Percentiles rank a stretch among this genome's conserved stretches.
These are phyloP conservation scores for Penicillium griseofulvum DNA, from an alignment of 2,329 filamentous ascomycete genomes.

Conservation along the genomic window DNA sequence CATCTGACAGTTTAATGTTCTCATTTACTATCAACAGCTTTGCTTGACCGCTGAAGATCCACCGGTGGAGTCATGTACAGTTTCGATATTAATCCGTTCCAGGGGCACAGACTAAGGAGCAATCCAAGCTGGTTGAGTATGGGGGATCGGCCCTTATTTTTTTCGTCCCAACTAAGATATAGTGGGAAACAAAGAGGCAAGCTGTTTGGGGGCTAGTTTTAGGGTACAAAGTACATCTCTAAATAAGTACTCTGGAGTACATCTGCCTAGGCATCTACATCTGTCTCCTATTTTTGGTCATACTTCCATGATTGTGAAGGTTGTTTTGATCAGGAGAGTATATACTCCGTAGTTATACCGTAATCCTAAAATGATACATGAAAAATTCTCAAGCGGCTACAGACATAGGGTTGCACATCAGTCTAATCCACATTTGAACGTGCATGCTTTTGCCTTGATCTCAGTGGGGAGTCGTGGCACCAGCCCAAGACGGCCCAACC, in stretches of 20 bases:
- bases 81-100: conserved; percentile 5
- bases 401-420: conserved; percentile 14
- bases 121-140: conserved; percentile 20
- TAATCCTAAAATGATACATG: neutral
- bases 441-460: conserved; percentile 31
- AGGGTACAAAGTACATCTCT: neutral
- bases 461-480: conserved; percentile 43
- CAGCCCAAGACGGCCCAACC: conserved; percentile 43
- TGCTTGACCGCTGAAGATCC: conserved; percentile 15
- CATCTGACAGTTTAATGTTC: conserved; percentile 8
- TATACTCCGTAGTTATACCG: neutral
- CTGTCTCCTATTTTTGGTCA: neutral
- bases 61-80: conserved; percentile 12
- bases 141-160: conserved; percentile 19
- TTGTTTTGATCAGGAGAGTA: neutral
- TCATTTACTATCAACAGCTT: neutral
- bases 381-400: conserved; percentile 14
- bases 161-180: conserved; percentile 10
- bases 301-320: neutral
- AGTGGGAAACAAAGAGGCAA: neutral
- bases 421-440: conserved; percentile 31
- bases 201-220: neutral
- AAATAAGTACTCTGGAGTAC: neutral
- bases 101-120: conserved; percentile 23
- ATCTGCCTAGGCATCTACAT: neutral